phyloP scores from a whole-genome alignment of 768 basidiomycete species.

The Cytidiella melzeri region DNA sequence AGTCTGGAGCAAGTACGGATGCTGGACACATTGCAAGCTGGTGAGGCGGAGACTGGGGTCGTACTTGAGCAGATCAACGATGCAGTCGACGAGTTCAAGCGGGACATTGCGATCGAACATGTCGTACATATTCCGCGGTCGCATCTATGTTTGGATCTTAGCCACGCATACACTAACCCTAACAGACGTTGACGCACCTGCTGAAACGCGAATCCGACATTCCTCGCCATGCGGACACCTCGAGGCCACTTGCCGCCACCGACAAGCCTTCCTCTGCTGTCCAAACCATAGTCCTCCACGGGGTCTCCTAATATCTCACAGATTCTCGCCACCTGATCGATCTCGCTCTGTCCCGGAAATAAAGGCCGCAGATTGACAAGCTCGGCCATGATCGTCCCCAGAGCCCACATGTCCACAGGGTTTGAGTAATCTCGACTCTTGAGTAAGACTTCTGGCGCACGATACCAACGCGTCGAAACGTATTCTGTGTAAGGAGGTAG shows the following conservation, averaged over 20 bases:
- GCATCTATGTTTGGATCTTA: conserved; percentile 36
- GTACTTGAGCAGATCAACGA: conserved; percentile 86
- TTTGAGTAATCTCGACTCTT: conserved; percentile 90
- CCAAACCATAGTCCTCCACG: conserved; percentile 71
- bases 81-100: conserved; percentile 80
- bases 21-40: conserved; percentile 79
- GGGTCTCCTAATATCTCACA: conserved; percentile 95
- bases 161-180: conserved; percentile 3
- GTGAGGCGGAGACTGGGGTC: conserved; percentile 86
- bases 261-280: conserved; percentile 55
- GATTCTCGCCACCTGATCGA: conserved; percentile 89
- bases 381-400: conserved; percentile 98
- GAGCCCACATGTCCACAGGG: conserved; percentile 99
- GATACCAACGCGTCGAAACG: conserved; percentile 99
- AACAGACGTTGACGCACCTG: conserved; percentile 52
- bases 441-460: conserved; percentile 94
- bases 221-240: conserved; percentile 82
- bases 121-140: conserved; percentile 59
- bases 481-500: conserved; percentile 97
- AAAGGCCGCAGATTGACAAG: conserved; percentile 90
- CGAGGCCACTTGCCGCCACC: conserved; percentile 88
- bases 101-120: conserved; percentile 80
- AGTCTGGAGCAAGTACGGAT: conserved; percentile 84
- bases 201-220: conserved; percentile 80
- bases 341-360: conserved; percentile 89